phyloP scores from a whole-genome alignment of 805 yeast genomes.

The Soucietia sequanensis region DNA sequence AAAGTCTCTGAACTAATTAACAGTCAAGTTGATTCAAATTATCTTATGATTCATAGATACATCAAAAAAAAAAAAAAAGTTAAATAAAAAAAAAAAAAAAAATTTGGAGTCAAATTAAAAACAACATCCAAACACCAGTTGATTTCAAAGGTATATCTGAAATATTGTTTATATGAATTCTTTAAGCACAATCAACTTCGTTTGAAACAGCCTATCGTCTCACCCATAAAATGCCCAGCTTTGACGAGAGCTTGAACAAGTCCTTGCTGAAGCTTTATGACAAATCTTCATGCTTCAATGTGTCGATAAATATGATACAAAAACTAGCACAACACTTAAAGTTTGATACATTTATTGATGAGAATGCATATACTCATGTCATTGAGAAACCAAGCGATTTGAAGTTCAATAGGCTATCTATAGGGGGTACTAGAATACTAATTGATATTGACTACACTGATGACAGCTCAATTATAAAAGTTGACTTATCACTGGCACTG shows the following conservation, averaged over 20 bases:
- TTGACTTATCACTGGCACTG: slow-evolving; percentile 37
- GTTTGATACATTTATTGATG: slow-evolving; percentile 42
- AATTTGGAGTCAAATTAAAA: no score
- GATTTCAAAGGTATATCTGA: no score
- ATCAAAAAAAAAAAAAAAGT: no score
- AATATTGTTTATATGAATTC: no score
- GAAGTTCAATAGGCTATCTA: slow-evolving; percentile 32
- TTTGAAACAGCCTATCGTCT: no score
- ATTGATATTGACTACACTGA: slow-evolving; percentile 38
- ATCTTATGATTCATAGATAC: no score
- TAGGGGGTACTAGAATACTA: slow-evolving; percentile 40
- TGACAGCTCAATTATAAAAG: slow-evolving; percentile 22
- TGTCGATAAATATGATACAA: slow-evolving; percentile 38
- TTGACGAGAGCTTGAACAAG: slow-evolving; percentile 19
- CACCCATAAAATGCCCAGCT: slow-evolving; percentile 19
- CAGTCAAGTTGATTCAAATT: no score
- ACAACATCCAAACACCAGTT: no score
- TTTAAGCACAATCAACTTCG: no score
- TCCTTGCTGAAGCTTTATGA: slow-evolving; percentile 28
- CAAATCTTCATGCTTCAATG: slow-evolving; percentile 26
- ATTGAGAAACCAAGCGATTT: slow-evolving; percentile 10
- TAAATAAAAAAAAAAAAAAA: no score
- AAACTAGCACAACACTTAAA: slow-evolving; percentile 39
- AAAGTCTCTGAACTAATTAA: no score
- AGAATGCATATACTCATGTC: slow-evolving; percentile 28